Conservation (phyloP, 164 flowering plant genomes). For the Umbilicus rupestris region DNA sequence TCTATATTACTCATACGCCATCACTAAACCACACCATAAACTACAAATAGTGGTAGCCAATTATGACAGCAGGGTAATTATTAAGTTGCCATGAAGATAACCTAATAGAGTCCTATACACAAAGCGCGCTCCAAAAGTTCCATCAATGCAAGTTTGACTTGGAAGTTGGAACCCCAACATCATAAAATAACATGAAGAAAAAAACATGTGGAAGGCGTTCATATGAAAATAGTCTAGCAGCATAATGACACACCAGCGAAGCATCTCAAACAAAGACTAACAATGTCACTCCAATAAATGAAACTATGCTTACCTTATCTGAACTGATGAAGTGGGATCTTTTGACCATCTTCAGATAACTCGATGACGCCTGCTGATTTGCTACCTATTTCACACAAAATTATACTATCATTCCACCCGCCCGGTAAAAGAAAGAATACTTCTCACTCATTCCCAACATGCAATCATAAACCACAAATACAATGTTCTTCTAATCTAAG, state of each 20-base stretch:
- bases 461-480: background rate
- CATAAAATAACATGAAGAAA: background rate
- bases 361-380: conserved; percentile 55
- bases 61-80: background rate
- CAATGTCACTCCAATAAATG: background rate
- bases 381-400: conserved; percentile 49
- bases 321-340: conserved; percentile 83
- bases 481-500: background rate
- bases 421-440: background rate
- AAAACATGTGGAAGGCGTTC: background rate
- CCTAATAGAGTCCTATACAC: background rate
- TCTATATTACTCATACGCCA: background rate
- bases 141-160: background rate
- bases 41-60: background rate
- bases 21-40: background rate
- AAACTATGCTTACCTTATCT: conserved; percentile 56
- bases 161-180: background rate
- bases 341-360: conserved; percentile 66
- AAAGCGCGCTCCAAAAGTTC: too few species aligned
- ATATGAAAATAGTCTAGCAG: background rate
- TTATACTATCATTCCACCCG: background rate
- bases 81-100: background rate
- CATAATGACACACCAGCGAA: background rate
- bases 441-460: background rate
- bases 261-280: background rate